phyloP scores from a whole-genome alignment of 2,329 filamentous ascomycete species.

The Neonectria neomacrospora region DNA sequence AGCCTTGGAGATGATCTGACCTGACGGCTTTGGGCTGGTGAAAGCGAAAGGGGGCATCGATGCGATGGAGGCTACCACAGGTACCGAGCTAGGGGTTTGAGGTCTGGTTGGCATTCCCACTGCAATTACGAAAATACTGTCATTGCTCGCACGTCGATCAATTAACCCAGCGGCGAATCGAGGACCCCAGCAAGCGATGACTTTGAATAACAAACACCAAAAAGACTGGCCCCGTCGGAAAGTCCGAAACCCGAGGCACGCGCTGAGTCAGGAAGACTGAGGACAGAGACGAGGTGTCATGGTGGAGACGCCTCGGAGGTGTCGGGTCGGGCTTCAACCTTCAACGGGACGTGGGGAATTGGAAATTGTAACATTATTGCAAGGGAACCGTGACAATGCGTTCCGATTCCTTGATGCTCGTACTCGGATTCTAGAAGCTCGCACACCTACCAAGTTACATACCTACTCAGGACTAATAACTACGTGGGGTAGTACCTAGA shows the following conservation, averaged over 20 bases:
- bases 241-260: conserved; percentile 14
- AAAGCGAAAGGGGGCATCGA: conserved; percentile 2
- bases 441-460: background rate
- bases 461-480: no score
- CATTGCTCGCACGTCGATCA: background rate
- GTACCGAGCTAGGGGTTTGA: conserved; percentile 1
- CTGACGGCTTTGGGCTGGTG: background rate
- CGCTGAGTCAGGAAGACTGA: conserved; percentile 9
- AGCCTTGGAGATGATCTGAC: background rate
- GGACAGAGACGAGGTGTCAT: background rate
- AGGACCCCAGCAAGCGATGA: conserved; percentile 6
- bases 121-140: background rate
- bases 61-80: background rate
- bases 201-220: background rate
- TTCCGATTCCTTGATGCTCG: background rate
- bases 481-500: no score
- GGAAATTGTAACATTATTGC: background rate
- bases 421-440: background rate
- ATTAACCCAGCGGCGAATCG: conserved; percentile 2
- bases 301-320: conserved; percentile 10
- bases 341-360: conserved; percentile 3
- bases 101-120: background rate
- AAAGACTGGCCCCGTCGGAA: conserved; percentile 26
- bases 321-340: conserved; percentile 15
- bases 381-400: background rate